These are phyloP conservation scores for Calvatia gigantea DNA, from an alignment of 768 basidiomycete species.

Conservation along the genomic window DNA sequence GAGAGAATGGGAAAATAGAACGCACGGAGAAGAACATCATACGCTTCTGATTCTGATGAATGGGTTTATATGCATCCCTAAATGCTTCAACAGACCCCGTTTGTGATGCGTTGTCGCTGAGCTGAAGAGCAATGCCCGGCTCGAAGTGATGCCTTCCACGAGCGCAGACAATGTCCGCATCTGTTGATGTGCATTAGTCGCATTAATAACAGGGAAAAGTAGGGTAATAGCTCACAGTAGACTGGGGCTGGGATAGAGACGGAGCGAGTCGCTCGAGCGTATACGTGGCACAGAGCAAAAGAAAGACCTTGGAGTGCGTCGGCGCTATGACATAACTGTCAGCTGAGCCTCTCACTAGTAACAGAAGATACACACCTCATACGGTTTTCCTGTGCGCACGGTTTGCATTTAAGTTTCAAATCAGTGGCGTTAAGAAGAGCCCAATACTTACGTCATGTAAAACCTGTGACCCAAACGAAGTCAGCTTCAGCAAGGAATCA, in stretches of 20 bases:
- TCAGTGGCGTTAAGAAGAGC: not conserved
- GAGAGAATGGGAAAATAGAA: not conserved
- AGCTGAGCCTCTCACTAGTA: not conserved
- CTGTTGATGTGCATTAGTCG: slow-evolving; percentile 28
- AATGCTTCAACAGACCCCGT: slow-evolving; percentile 41
- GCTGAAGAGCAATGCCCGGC: slow-evolving; percentile 43
- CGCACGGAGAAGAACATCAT: slow-evolving; percentile 41
- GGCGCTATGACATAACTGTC: slow-evolving; percentile 33
- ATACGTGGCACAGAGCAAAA: slow-evolving; percentile 72
- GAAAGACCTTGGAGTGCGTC: slow-evolving; percentile 68
- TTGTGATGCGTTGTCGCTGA: slow-evolving; percentile 35
- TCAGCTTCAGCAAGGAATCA: not conserved
- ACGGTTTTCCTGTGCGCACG: slow-evolving; percentile 39
- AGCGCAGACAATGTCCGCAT: slow-evolving; percentile 67
- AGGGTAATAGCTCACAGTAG: slow-evolving; percentile 49
- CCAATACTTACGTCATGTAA: slow-evolving; percentile 30
- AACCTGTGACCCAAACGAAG: slow-evolving; percentile 24
- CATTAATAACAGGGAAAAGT: not conserved
- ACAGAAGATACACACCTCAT: slow-evolving; percentile 42
- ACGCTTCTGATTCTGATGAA: slow-evolving; percentile 27
- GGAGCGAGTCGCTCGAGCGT: slow-evolving; percentile 70
- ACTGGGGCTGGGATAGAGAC: slow-evolving; percentile 81
- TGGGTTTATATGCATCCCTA: slow-evolving; percentile 46
- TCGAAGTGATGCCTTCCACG: slow-evolving; percentile 30
- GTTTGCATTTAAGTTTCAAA: not conserved